Evolutionary conservation across 2,329 filamentous ascomycete genomes (phyloP).

Genomic region (Esteya vermicola): DNA sequence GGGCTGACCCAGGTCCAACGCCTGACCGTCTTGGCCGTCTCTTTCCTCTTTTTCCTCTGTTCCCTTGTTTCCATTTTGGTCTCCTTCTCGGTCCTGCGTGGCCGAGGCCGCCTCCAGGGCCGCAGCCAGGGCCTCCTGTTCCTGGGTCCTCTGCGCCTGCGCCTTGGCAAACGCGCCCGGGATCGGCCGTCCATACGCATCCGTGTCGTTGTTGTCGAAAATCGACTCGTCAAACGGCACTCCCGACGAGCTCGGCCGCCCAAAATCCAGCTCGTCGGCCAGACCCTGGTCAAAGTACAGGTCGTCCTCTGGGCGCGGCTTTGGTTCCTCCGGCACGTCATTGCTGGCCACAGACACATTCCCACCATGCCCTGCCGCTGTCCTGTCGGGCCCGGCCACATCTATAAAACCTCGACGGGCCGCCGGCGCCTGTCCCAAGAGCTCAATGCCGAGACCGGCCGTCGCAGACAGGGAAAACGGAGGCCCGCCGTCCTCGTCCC

Average conservation of each 20-base stretch:
- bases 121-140: conserved; percentile 20
- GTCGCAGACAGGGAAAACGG: too few species aligned
- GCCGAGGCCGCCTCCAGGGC: conserved; percentile 6
- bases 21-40: too few species aligned
- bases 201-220: conserved; percentile 54
- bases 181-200: conserved; percentile 45
- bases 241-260: conserved; percentile 35
- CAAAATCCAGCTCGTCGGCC: conserved; percentile 27
- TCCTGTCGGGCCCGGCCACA: too few species aligned
- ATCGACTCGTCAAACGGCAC: conserved; percentile 57
- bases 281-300: conserved; percentile 50
- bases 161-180: conserved; percentile 42
- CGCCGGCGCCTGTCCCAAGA: too few species aligned
- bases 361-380: too few species aligned
- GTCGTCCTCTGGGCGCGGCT: conserved; percentile 34
- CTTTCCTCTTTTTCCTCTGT: not conserved
- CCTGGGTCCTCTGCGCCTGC: conserved; percentile 34
- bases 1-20: too few species aligned
- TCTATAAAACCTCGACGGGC: too few species aligned
- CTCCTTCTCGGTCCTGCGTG: conserved; percentile 29
- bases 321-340: not conserved
- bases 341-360: too few species aligned
- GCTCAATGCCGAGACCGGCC: too few species aligned
- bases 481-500: too few species aligned
- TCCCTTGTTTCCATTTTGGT: not conserved